Evolutionary conservation across 768 basidiomycete genomes (phyloP).

Genomic region (Leccinum ochraceum): DNA sequence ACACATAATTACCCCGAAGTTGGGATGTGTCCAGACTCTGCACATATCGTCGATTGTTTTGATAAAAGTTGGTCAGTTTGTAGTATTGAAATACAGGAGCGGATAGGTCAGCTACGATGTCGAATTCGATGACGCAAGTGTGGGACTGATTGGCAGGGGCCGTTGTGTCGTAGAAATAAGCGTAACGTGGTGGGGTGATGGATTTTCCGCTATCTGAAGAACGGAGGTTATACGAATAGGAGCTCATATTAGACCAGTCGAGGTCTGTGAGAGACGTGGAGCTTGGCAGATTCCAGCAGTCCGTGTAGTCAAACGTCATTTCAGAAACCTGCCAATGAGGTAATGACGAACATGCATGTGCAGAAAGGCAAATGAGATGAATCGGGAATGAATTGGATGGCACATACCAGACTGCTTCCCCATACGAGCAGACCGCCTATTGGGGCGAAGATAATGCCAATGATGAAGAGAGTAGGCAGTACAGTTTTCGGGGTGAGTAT

Average conservation of each 20-base stretch:
- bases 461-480: slow-evolving; percentile 92
- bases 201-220: slow-evolving; percentile 54
- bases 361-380: slow-evolving; percentile 15
- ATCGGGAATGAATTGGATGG: slow-evolving; percentile 23
- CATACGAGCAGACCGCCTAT: slow-evolving; percentile 95
- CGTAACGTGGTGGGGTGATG: slow-evolving; percentile 63
- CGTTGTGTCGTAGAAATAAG: slow-evolving; percentile 59
- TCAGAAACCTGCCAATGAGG: slow-evolving; percentile 66
- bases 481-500: slow-evolving; percentile 98
- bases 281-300: slow-evolving; percentile 69
- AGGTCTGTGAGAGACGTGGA: slow-evolving; percentile 35
- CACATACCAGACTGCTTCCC: slow-evolving; percentile 68
- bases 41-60: slow-evolving; percentile 98
- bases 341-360: slow-evolving; percentile 1
- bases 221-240: slow-evolving; percentile 64
- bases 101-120: slow-evolving; percentile 74
- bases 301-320: slow-evolving; percentile 93
- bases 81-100: slow-evolving; percentile 90
- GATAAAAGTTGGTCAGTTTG: slow-evolving; percentile 94
- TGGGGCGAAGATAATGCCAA: slow-evolving; percentile 93
- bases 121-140: slow-evolving; percentile 81
- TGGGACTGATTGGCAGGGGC: slow-evolving; percentile 46
- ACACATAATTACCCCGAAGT: slow-evolving; percentile 70
- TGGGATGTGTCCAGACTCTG: slow-evolving; percentile 86
- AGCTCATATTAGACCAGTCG: slow-evolving; percentile 55